phyloP scores from a whole-genome alignment of 352 stramenopile genomes.

The Globisporangium paddicum region DNA sequence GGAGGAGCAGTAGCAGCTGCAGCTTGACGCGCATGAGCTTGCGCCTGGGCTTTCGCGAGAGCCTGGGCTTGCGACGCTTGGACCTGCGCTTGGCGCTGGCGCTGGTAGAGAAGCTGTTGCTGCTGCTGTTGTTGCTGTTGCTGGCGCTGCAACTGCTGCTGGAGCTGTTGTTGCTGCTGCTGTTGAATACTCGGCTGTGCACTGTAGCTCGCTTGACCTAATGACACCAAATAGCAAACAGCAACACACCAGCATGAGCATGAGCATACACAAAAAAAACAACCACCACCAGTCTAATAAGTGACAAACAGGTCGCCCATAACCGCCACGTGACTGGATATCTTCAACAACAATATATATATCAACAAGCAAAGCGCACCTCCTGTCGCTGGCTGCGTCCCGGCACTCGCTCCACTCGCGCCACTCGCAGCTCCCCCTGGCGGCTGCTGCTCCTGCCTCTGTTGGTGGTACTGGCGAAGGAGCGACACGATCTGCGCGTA shows the following conservation, averaged over 20 bases:
- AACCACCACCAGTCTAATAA: background rate
- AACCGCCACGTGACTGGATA: too few relatives aligned
- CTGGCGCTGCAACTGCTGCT: conserved; percentile 14
- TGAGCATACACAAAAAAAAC: background rate
- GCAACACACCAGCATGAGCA: background rate
- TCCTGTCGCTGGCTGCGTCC: too few relatives aligned
- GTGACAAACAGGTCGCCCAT: too few relatives aligned
- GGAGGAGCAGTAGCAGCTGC: background rate
- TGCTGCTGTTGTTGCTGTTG: conserved; percentile 22
- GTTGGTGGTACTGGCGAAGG: conserved; percentile 73
- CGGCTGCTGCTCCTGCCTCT: conserved; percentile 20
- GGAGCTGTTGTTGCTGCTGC: conserved; percentile 5
- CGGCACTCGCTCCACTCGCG: too few relatives aligned
- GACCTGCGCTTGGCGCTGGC: conserved; percentile 23
- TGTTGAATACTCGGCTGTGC: background rate
- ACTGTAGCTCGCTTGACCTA: conserved; percentile 1
- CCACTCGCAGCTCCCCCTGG: background rate
- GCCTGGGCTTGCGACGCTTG: conserved; percentile 18
- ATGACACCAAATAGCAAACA: too few relatives aligned
- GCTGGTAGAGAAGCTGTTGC: conserved; percentile 25
- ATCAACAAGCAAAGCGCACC: background rate
- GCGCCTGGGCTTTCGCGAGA: too few relatives aligned
- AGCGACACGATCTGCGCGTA: conserved; percentile 82
- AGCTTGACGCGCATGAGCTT: conserved; percentile 16
- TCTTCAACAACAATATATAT: background rate